phyloP scores from a whole-genome alignment of 2,329 filamentous ascomycete genomes.

The Akanthomyces uredinophilus region DNA sequence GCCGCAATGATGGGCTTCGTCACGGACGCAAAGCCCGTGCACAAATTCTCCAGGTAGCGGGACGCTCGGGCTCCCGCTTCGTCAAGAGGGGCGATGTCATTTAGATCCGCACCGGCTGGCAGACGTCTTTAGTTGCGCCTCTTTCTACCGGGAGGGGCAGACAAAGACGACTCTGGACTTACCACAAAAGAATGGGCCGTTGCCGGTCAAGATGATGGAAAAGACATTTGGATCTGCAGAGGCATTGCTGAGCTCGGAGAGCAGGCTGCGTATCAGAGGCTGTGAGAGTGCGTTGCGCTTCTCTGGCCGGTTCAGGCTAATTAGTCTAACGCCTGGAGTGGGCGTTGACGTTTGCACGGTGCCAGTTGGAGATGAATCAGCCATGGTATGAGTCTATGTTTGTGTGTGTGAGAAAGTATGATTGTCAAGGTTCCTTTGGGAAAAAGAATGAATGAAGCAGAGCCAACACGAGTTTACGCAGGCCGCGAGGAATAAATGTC shows the following conservation, averaged over 20 bases:
- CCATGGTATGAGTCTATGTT: neutral
- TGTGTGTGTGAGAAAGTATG: too few relatives aligned
- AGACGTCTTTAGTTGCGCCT: neutral
- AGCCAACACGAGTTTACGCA: too few relatives aligned
- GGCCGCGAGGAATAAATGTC: neutral
- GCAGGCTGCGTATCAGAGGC: constrained; percentile 40
- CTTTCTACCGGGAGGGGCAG: neutral
- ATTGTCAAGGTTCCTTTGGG: too few relatives aligned
- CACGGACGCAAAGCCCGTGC: constrained; percentile 7
- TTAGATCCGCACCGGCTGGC: constrained; percentile 32
- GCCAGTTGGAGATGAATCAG: neutral
- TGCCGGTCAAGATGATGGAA: constrained; percentile 31
- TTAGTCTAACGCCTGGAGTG: constrained; percentile 35
- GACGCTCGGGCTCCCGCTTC: constrained; percentile 18
- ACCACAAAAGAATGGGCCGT: constrained; percentile 29
- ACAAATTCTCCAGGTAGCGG: constrained; percentile 27
- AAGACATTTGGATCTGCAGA: constrained; percentile 23
- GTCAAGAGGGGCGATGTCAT: constrained; percentile 31
- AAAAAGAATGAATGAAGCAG: too few relatives aligned
- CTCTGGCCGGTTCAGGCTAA: constrained; percentile 46
- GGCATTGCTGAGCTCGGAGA: constrained; percentile 20
- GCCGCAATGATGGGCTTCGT: constrained; percentile 37
- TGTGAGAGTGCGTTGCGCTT: constrained; percentile 54
- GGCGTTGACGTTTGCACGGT: constrained; percentile 22
- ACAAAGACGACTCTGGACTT: constrained; percentile 13